phyloP scores from a whole-genome alignment of 176 grass and related monocot species.

The Lolium rigidum region DNA sequence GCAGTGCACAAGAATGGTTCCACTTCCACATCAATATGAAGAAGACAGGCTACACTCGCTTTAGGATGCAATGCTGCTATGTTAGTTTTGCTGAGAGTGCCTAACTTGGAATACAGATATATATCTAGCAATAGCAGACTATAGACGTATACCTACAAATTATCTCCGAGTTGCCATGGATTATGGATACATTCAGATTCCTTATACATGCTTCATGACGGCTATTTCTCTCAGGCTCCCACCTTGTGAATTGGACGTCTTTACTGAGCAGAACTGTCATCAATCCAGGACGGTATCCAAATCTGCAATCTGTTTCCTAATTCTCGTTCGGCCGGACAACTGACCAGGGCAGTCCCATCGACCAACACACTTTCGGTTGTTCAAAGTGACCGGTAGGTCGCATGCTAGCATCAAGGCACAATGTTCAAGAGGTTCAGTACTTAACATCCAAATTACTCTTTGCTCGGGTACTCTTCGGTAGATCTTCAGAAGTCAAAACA shows the following conservation, averaged over 20 bases:
- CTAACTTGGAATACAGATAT: background rate
- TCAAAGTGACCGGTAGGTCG: background rate
- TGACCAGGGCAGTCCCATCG: background rate
- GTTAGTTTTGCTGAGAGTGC: background rate
- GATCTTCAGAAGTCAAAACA: conserved; percentile 3
- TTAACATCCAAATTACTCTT: background rate
- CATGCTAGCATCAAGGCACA: conserved; percentile 9
- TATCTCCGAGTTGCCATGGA: no score
- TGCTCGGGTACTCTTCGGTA: background rate
- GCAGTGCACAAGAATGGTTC: background rate
- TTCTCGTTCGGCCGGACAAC: background rate
- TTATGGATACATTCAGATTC: conserved; percentile 10
- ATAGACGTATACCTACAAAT: background rate
- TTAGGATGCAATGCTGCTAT: background rate
- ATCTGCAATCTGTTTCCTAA: background rate
- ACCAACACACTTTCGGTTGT: background rate
- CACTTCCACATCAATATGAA: conserved; percentile 11
- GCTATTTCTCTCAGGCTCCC: background rate
- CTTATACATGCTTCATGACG: conserved; percentile 4
- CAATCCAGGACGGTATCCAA: background rate
- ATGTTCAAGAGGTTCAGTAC: background rate
- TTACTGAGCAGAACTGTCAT: background rate
- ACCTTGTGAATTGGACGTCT: conserved; percentile 2
- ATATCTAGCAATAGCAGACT: background rate
- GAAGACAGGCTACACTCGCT: conserved; percentile 8